Conservation (phyloP, 805 yeast species). For the Komagataella pastoris region DNA sequence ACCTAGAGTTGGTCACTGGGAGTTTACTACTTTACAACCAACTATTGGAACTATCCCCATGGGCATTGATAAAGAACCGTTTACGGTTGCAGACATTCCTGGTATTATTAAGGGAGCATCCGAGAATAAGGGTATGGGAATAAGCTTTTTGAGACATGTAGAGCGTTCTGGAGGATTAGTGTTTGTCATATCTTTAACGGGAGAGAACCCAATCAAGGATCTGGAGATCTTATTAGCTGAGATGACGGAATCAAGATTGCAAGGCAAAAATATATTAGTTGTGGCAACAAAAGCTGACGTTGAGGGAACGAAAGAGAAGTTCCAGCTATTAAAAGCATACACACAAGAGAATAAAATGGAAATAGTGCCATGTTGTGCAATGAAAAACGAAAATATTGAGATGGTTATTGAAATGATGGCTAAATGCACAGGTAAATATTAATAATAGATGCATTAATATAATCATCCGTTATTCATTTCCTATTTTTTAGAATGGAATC, state of each 20-base stretch:
- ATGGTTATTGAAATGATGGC: conserved; percentile 62
- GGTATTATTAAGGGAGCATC: conserved; percentile 88
- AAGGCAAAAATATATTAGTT: conserved; percentile 51
- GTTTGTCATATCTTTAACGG: conserved; percentile 72
- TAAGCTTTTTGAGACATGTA: conserved; percentile 82
- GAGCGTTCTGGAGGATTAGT: conserved; percentile 87
- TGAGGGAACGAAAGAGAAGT: conserved; percentile 37
- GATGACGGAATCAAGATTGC: conserved; percentile 50
- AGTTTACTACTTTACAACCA: conserved; percentile 87
- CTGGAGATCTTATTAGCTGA: conserved; percentile 52
- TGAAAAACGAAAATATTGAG: conserved; percentile 58
- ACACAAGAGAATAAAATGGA: conserved; percentile 44
- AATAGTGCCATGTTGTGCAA: conserved; percentile 76
- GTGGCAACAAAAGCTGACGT: conserved; percentile 94
- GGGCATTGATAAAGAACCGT: conserved; percentile 50
- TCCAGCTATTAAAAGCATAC: conserved; percentile 25
- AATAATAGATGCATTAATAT: not conserved
- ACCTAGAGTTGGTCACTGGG: conserved; percentile 94
- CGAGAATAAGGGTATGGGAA: conserved; percentile 81
- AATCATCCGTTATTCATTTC: not conserved
- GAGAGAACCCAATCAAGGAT: conserved; percentile 52
- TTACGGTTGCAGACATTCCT: conserved; percentile 95
- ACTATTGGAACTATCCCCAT: conserved; percentile 76
- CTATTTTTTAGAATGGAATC: conserved; percentile 9
- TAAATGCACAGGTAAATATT: conserved; percentile 26